Conservation (phyloP, 257 asterid genomes). For the Buddleja alternifolia region DNA sequence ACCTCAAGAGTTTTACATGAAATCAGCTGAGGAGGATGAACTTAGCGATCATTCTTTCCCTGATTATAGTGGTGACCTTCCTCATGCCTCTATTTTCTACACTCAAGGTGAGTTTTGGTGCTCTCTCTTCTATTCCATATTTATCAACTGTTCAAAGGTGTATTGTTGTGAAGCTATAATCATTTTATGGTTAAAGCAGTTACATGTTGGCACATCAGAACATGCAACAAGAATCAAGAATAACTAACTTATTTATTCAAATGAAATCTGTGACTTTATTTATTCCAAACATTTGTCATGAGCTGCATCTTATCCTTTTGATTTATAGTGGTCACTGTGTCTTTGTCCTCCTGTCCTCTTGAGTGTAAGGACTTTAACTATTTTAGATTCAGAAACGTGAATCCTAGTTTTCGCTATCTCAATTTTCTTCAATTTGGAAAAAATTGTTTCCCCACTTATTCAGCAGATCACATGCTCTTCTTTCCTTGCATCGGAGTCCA, state of each 20-base stretch:
- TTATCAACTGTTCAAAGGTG: conserved; percentile 12
- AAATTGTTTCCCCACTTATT: neutral
- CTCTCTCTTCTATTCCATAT: conserved; percentile 11
- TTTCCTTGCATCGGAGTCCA: too few species aligned
- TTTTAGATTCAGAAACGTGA: conserved; percentile 13
- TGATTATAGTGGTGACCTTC: conserved; percentile 41
- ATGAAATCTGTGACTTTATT: neutral
- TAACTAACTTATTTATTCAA: neutral
- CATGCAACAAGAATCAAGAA: neutral
- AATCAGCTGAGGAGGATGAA: conserved; percentile 47
- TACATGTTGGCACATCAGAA: conserved; percentile 4
- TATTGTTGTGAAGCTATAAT: conserved; percentile 13
- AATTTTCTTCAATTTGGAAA: neutral
- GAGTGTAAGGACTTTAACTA: conserved; percentile 2
- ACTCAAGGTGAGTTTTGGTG: conserved; percentile 54
- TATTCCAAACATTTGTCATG: conserved; percentile 11
- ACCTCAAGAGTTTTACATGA: conserved; percentile 32
- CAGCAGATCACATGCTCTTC: neutral
- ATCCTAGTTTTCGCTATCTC: neutral
- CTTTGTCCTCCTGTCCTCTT: conserved; percentile 3
- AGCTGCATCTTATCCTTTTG: conserved; percentile 5
- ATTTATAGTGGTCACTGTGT: neutral
- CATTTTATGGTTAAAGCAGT: conserved; percentile 20
- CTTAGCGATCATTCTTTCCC: conserved; percentile 36
- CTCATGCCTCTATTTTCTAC: conserved; percentile 64